phyloP scores from a whole-genome alignment of 768 basidiomycete species.

The Tylopilus subfusipes region DNA sequence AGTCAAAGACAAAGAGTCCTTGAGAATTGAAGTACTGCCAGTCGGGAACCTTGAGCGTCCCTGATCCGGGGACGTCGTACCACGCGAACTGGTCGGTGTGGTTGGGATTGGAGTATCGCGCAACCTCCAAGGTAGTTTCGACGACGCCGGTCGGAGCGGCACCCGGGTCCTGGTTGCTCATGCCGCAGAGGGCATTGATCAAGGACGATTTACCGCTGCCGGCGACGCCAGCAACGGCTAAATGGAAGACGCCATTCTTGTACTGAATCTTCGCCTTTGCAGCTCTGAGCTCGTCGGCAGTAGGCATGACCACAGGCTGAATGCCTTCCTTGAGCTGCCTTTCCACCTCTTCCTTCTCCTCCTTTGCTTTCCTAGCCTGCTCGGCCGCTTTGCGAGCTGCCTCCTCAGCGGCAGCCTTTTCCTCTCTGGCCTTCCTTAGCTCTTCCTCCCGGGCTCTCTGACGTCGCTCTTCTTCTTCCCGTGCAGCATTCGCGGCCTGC shows the following conservation, averaged over 20 bases:
- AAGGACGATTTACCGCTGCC: slow-evolving; percentile 33
- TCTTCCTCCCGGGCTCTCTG: slow-evolving; percentile 21
- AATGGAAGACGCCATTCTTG: slow-evolving; percentile 29
- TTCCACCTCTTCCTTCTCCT: slow-evolving; percentile 22
- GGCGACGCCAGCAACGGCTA: slow-evolving; percentile 29
- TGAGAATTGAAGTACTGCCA: slow-evolving; percentile 40
- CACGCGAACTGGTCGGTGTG: slow-evolving; percentile 28
- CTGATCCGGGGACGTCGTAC: slow-evolving; percentile 39
- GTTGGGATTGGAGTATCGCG: slow-evolving; percentile 29
- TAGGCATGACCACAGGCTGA: slow-evolving; percentile 31
- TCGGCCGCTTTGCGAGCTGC: slow-evolving; percentile 23
- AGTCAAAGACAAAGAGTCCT: slow-evolving; percentile 37
- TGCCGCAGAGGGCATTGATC: slow-evolving; percentile 33
- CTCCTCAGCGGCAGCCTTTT: slow-evolving; percentile 22
- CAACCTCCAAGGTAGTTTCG: slow-evolving; percentile 32
- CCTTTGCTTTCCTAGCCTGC: slow-evolving; percentile 19
- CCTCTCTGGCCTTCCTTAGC: slow-evolving; percentile 11
- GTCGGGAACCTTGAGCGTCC: slow-evolving; percentile 33
- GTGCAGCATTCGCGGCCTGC: slow-evolving; percentile 21
- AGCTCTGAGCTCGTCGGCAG: slow-evolving; percentile 22
- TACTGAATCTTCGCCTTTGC: slow-evolving; percentile 27
- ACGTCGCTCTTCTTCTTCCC: slow-evolving; percentile 24
- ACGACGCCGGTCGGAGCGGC: slow-evolving; percentile 33
- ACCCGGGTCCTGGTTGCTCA: slow-evolving; percentile 21
- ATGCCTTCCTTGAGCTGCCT: slow-evolving; percentile 24